These are phyloP conservation scores for Ophiostoma ulmi DNA, from an alignment of 2,329 filamentous ascomycete species.

Conservation along the genomic window DNA sequence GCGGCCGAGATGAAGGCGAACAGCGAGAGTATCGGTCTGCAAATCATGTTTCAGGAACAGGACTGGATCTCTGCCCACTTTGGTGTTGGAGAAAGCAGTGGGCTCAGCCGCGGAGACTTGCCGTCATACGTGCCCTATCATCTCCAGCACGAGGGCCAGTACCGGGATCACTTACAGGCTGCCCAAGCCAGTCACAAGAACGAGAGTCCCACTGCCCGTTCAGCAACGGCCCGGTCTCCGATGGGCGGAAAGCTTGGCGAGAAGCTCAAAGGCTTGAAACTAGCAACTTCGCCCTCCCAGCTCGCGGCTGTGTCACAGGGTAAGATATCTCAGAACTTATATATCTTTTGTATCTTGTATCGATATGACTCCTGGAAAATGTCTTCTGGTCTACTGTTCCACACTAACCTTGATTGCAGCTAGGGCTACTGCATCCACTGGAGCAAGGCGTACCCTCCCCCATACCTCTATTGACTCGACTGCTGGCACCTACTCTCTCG, in stretches of 20 bases:
- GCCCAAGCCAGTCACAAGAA: not conserved
- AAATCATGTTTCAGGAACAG: conserved; percentile 78
- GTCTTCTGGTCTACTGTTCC: not conserved
- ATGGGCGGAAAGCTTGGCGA: conserved; percentile 67
- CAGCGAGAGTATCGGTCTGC: conserved; percentile 72
- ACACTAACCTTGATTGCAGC: not conserved
- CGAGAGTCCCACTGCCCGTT: conserved; percentile 37
- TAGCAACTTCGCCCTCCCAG: conserved; percentile 67
- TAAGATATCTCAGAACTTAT: conserved; percentile 35
- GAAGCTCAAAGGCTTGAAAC: conserved; percentile 71
- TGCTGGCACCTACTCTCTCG: conserved; percentile 32
- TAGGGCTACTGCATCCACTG: not conserved
- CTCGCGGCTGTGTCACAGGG: conserved; percentile 47
- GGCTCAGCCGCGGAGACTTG: conserved; percentile 23
- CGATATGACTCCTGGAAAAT: too few relatives aligned
- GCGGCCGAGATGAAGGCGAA: conserved; percentile 66
- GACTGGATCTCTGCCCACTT: conserved; percentile 84
- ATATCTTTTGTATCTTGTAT: not conserved
- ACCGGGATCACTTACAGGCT: not conserved
- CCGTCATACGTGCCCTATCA: conserved; percentile 23
- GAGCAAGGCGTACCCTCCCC: not conserved
- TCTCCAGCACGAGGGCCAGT: not conserved
- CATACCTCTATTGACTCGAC: conserved; percentile 1
- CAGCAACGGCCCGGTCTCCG: conserved; percentile 56
- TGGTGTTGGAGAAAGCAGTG: conserved; percentile 46